These are phyloP conservation scores for Spathaspora sp. DNA, from an alignment of 805 yeast species.

Conservation along the genomic window DNA sequence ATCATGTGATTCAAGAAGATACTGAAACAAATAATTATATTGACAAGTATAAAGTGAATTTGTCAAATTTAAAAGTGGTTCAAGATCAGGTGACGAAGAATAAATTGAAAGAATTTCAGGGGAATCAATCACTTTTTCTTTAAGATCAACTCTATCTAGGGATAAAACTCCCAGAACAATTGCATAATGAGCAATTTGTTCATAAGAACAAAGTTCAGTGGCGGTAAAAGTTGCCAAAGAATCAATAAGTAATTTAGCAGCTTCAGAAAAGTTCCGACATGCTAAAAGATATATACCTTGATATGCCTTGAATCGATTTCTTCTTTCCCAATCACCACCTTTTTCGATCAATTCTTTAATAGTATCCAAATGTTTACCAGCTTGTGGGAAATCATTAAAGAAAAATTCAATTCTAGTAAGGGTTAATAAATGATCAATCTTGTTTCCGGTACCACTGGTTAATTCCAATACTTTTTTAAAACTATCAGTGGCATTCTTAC, in stretches of 20 bases:
- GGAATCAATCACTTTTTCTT: slow-evolving; percentile 81
- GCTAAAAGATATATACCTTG: slow-evolving; percentile 80
- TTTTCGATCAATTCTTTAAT: slow-evolving; percentile 77
- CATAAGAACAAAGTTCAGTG: slow-evolving; percentile 83
- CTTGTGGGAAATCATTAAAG: slow-evolving; percentile 69
- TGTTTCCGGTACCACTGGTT: slow-evolving; percentile 83
- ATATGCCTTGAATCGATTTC: slow-evolving; percentile 91
- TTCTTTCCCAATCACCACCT: slow-evolving; percentile 99
- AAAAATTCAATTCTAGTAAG: slow-evolving; percentile 88
- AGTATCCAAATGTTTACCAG: slow-evolving; percentile 69
- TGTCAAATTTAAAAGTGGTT: slow-evolving; percentile 78
- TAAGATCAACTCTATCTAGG: slow-evolving; percentile 79
- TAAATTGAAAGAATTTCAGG: slow-evolving; percentile 86
- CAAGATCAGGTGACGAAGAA: slow-evolving; percentile 66
- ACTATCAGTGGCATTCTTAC: slow-evolving; percentile 60
- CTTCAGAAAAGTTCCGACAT: slow-evolving; percentile 80
- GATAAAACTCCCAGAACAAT: slow-evolving; percentile 83
- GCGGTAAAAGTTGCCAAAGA: slow-evolving; percentile 94
- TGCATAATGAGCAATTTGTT: slow-evolving; percentile 85
- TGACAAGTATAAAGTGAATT: slow-evolving; percentile 87
- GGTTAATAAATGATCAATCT: slow-evolving; percentile 81
- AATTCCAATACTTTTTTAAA: slow-evolving; percentile 70
- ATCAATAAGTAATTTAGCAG: slow-evolving; percentile 81
- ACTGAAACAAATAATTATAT: slow-evolving; percentile 73
- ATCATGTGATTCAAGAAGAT: slow-evolving; percentile 74